These are phyloP conservation scores for Wilhelminamyces savonicus DNA, from an alignment of 805 yeast genomes.

Conservation along the genomic window DNA sequence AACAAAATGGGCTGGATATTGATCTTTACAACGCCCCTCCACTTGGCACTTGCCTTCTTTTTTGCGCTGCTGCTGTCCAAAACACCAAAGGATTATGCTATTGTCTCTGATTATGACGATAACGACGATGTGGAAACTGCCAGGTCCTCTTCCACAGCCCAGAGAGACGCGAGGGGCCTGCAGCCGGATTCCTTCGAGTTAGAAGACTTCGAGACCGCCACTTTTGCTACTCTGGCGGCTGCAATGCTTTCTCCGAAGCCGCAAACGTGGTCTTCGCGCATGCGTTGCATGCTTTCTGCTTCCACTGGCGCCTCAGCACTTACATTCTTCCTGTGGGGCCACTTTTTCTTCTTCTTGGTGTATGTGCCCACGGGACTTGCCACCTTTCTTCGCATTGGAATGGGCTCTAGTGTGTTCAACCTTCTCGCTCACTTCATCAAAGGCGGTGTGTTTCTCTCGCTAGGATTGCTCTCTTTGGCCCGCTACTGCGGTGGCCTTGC, in stretches of 20 bases:
- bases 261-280: too few relatives aligned
- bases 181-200: conserved; percentile 17
- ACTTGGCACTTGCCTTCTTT: too few relatives aligned
- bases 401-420: conserved; percentile 64
- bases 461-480: conserved; percentile 77
- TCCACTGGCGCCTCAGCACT: conserved; percentile 21
- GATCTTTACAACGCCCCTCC: conserved; percentile 45
- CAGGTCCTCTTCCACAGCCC: conserved; percentile 6
- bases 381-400: conserved; percentile 64
- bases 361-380: conserved; percentile 59
- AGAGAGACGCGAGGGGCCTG: conserved; percentile 8
- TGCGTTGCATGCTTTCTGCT: conserved; percentile 6
- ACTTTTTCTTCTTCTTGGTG: conserved; percentile 53
- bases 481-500: conserved; percentile 82
- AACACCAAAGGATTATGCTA: conserved; percentile 6
- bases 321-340: conserved; percentile 53
- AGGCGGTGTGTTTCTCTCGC: conserved; percentile 78
- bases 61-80: conserved; percentile 42
- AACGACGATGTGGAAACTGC: conserved; percentile 8
- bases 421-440: conserved; percentile 92
- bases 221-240: conserved; percentile 20
- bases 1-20: conserved; percentile 58
- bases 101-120: conserved; percentile 8
- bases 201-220: conserved; percentile 8
- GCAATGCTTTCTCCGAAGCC: too few relatives aligned